Conservation (phyloP, 257 asterid species). For the Solanum bukasovii region DNA sequence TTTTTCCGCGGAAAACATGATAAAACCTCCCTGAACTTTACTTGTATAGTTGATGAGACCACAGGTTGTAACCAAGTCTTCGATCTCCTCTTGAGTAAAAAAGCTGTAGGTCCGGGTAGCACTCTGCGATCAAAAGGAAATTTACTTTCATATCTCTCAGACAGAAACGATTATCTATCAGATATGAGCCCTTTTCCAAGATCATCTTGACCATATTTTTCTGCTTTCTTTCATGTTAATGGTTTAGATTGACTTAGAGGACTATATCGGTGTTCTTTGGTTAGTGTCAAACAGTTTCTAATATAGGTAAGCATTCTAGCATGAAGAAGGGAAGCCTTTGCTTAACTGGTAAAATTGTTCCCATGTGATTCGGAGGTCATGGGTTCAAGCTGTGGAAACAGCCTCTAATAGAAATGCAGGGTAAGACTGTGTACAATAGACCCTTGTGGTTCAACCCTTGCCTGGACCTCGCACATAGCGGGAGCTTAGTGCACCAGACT, state of each 20-base stretch:
- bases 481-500: background rate
- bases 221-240: background rate
- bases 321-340: background rate
- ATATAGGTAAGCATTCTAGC: background rate
- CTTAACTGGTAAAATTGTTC: background rate
- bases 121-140: slow-evolving; percentile 24
- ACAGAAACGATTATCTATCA: background rate
- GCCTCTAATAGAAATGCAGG: background rate
- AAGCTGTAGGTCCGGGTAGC: slow-evolving; percentile 32
- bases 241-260: background rate
- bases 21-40: slow-evolving; percentile 60
- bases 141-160: background rate
- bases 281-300: background rate
- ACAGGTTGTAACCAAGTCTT: slow-evolving; percentile 68
- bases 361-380: background rate
- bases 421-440: background rate
- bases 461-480: background rate
- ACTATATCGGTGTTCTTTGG: background rate
- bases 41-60: slow-evolving; percentile 65
- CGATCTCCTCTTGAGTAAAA: slow-evolving; percentile 69
- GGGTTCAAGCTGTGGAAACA: background rate
- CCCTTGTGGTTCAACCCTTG: background rate
- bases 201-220: background rate
- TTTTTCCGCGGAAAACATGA: slow-evolving; percentile 83
- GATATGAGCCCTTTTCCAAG: background rate